These are phyloP conservation scores for Physaria fendleri DNA, from an alignment of 345 rosid genomes.

Conservation along the genomic window DNA sequence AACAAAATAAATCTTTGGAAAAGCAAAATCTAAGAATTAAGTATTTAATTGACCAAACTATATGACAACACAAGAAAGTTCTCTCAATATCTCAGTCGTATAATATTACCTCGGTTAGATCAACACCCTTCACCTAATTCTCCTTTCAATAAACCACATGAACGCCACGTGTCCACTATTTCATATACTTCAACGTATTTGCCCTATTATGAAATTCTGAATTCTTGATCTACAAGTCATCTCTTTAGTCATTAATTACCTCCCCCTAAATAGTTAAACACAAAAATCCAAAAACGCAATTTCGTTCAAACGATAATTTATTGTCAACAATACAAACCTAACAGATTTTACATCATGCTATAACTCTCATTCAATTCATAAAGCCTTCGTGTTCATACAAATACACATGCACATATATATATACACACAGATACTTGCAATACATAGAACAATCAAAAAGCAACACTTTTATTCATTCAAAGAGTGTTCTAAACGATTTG, in stretches of 20 bases:
- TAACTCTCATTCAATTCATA: background rate
- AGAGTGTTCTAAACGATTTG: too few relatives aligned
- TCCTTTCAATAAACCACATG: background rate
- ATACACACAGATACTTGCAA: background rate
- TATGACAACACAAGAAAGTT: conserved; percentile 5
- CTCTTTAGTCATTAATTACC: too few relatives aligned
- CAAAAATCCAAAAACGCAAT: conserved; percentile 16
- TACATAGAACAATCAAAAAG: background rate
- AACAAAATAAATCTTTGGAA: too few relatives aligned
- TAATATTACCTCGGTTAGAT: conserved; percentile 3
- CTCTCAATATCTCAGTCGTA: conserved; percentile 5
- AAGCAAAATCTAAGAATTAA: too few relatives aligned
- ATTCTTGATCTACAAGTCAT: conserved; percentile 2
- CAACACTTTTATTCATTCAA: conserved; percentile 3
- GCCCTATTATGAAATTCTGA: background rate
- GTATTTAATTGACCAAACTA: background rate
- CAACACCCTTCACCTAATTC: conserved; percentile 25
- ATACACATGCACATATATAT: conserved; percentile 1
- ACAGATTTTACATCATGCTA: conserved; percentile 16
- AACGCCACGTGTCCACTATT: conserved; percentile 7
- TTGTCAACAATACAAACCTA: conserved; percentile 23
- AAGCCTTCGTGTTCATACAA: conserved; percentile 8
- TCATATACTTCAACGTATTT: background rate
- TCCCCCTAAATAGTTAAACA: background rate
- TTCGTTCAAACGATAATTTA: conserved; percentile 16